Evolutionary conservation across 2,329 filamentous ascomycete species (phyloP), one percentile per base, ranked within the genome.

Genomic region (Aspergillus pseudoviridinutans): DNA sequence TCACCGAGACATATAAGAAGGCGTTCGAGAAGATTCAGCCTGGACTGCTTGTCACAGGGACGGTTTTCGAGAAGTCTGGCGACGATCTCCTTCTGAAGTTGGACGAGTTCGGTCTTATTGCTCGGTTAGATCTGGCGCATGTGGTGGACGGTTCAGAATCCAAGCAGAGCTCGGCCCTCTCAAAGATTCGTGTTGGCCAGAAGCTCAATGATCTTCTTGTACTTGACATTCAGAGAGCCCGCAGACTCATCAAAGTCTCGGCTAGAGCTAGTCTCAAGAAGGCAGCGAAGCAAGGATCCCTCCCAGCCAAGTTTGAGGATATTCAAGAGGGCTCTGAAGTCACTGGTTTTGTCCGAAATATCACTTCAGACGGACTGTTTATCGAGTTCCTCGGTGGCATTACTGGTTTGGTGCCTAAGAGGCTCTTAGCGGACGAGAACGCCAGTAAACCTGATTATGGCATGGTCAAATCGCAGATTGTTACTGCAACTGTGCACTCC

Each of bases 131-230:
- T 20, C 77, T 90, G 52, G 85, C 86, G 35, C 94, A 99, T 58
- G 82, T 97, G 28, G 88, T 89, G 1, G 94, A 99, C 75, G 91
- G 91, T 53, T 92, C 91, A 1, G 77, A 82, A 27, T 87, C 89
- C 63, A 96, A 95, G 77, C 90, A 88, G 62, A 81, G 85, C 59
- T 87, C 88, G 22, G 85, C 89, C 1, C 78, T 94, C 68, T 92
- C 91, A 72, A 90, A 89, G 64, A 87, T 97, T 54, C 83, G 88
- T 54, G 88, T 95, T 51, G 93, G 92, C 2, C 91, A 96, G 75
- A 89, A 85, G 27, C 77, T 99, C 49, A 84, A 86, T 20, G 87
- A 94, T 53, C 79, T 99, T n/a, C 79, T 95, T 41, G 85, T 97
- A 14, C 77, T 99, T n/a, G 87, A 91, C 66, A 96, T 96, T 74